phyloP scores from a whole-genome alignment of 78 protist genomes.

The Dictyostelium capitatum region DNA sequence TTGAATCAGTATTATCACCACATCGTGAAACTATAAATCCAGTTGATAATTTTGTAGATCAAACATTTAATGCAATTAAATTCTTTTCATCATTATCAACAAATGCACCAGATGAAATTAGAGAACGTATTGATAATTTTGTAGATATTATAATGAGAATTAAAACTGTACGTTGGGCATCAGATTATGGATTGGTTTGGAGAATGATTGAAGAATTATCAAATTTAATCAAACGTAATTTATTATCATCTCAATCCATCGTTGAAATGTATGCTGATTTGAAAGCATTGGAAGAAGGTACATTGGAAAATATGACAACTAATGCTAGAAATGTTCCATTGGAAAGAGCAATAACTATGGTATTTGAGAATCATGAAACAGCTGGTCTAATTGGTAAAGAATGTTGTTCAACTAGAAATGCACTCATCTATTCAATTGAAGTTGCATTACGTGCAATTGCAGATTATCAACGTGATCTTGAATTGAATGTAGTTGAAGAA shows the following conservation, averaged over 20 bases:
- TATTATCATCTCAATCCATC: slow-evolving; percentile 34
- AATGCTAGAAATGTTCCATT: slow-evolving; percentile 29
- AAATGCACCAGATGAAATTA: slow-evolving; percentile 6
- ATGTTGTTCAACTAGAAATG: slow-evolving; percentile 40
- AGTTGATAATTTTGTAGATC: slow-evolving; percentile 55
- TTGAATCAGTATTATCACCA: slow-evolving; percentile 48
- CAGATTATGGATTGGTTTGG: slow-evolving; percentile 67
- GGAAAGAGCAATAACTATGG: slow-evolving; percentile 29
- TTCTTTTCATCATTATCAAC: slow-evolving; percentile 15
- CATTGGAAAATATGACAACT: not conserved
- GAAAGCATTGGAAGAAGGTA: slow-evolving; percentile 16
- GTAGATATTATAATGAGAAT: slow-evolving; percentile 1
- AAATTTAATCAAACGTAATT: slow-evolving; percentile 18
- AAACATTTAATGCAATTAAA: slow-evolving; percentile 23
- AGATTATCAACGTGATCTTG: slow-evolving; percentile 12
- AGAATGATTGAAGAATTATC: slow-evolving; percentile 61
- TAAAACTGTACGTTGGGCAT: slow-evolving; percentile 64
- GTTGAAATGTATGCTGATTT: slow-evolving; percentile 43
- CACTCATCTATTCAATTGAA: slow-evolving; percentile 43
- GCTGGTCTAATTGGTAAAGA: slow-evolving; percentile 45
- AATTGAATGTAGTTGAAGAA: not conserved
- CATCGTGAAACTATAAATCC: slow-evolving; percentile 16
- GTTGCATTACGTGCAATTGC: slow-evolving; percentile 23
- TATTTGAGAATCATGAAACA: slow-evolving; percentile 66
- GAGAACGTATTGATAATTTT: slow-evolving; percentile 5